Conservation (phyloP, 164 flowering plant genomes). For the Brasenia schreberi region DNA sequence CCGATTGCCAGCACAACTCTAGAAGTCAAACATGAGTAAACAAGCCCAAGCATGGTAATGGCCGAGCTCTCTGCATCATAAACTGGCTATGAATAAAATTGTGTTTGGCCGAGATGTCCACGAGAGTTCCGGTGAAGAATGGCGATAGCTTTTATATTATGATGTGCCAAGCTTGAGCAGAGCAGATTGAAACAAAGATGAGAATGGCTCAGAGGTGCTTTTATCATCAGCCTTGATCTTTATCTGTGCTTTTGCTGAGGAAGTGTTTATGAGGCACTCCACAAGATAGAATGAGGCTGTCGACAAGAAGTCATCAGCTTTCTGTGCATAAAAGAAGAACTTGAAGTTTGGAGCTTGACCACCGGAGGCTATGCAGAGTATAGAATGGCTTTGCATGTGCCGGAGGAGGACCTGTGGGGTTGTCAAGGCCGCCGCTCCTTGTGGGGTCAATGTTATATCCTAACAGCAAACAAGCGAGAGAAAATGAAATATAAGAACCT, state of each 20-base stretch:
- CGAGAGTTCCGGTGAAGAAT: too few species aligned
- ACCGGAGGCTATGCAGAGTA: conserved; percentile 95
- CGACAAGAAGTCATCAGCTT: conserved; percentile 34
- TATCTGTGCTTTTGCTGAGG: conserved; percentile 66
- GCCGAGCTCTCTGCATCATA: too few species aligned
- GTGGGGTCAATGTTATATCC: conserved; percentile 66
- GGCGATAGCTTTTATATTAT: conserved; percentile 6
- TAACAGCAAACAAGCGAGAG: conserved; percentile 13
- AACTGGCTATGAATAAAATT: too few species aligned
- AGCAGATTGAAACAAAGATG: conserved; percentile 53
- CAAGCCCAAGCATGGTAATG: too few species aligned
- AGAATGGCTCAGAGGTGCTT: conserved; percentile 54
- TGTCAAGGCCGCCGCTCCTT: conserved; percentile 59
- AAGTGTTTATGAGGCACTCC: conserved; percentile 80
- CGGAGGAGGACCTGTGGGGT: conserved; percentile 64
- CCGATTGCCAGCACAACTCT: too few species aligned
- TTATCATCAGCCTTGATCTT: conserved; percentile 90
- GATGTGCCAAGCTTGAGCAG: conserved; percentile 47
- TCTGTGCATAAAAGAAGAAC: conserved; percentile 95
- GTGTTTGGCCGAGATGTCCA: too few species aligned
- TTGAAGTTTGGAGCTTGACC: conserved; percentile 93
- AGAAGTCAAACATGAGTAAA: too few species aligned
- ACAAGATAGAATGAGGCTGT: conserved; percentile 53
- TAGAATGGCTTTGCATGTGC: conserved; percentile 79
- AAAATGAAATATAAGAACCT: too few species aligned